phyloP scores from a whole-genome alignment of 495 filamentous ascomycete genomes.

The Zalerion maritima region DNA sequence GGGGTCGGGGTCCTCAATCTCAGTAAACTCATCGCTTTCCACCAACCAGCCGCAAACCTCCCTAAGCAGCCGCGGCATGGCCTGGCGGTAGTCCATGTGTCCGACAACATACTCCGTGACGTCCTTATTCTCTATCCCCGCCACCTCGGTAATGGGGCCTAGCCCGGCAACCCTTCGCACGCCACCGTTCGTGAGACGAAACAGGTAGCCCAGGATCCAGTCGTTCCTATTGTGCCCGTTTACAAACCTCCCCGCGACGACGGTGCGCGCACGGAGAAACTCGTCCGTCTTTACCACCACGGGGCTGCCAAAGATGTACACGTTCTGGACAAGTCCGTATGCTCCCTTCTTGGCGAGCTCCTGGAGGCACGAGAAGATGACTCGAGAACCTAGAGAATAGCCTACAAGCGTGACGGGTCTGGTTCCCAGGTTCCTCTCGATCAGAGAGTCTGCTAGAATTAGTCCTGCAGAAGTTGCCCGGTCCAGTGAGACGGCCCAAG shows the following conservation, averaged over 20 bases:
- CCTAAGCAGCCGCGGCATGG: conserved; percentile 76
- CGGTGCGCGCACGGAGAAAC: conserved; percentile 61
- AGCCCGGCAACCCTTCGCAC: conserved; percentile 88
- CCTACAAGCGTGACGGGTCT: conserved; percentile 91
- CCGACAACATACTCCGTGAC: conserved; percentile 76
- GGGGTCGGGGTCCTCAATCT: conserved; percentile 95
- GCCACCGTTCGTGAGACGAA: conserved; percentile 85
- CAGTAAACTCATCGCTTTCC: conserved; percentile 82
- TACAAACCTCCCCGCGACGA: conserved; percentile 80
- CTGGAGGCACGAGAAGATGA: conserved; percentile 84
- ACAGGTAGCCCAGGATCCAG: conserved; percentile 96
- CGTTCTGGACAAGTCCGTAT: conserved; percentile 86
- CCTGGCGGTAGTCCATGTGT: conserved; percentile 91
- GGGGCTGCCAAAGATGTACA: conserved; percentile 86
- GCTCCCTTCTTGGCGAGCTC: conserved; percentile 81
- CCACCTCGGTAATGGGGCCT: conserved; percentile 58
- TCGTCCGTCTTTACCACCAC: conserved; percentile 88
- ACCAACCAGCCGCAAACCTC: conserved; percentile 75
- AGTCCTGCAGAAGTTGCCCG: conserved; percentile 76
- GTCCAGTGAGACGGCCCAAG: conserved; percentile 88
- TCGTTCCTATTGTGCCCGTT: conserved; percentile 92
- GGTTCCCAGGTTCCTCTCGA: conserved; percentile 80
- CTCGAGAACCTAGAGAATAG: conserved; percentile 80
- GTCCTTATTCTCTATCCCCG: conserved; percentile 79
- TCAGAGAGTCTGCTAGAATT: conserved; percentile 90